Evolutionary conservation across 2,329 filamentous ascomycete genomes (phyloP), one percentile per base, ranked within the genome.

Genomic region (Lecanoromycetidae sp.): DNA sequence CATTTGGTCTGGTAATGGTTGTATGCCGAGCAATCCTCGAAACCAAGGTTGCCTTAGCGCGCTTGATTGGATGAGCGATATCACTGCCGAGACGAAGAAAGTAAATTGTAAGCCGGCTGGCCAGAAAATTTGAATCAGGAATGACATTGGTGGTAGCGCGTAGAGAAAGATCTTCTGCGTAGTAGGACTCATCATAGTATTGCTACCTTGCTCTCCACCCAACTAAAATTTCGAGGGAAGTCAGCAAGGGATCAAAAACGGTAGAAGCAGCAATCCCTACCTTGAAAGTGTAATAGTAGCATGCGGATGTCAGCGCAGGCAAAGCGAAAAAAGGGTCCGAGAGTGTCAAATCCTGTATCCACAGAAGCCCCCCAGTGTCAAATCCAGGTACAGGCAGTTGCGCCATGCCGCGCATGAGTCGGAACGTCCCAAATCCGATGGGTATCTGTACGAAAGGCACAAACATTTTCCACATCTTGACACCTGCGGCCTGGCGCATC

Each of bases 341-440:
- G 19, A 79, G 60, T 0, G 86, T 81, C 52, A 98, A 65, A 62
- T 96, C 84, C 1, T 69, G 66, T 55, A 96, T 76, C 91, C 91
- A 98, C 33, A 80, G 66, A 29, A 80, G 66, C 2, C 84, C 81
- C 26, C 84, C 84, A 1, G 66, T 68, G 56, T 84, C 76, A 54
- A 96, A 63, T 1, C 78, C 81, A 0, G 90, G 90, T 4, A 95
- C 86, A 3, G 90, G 90, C 39, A 96, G 67, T 19, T 71, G 63
- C 1, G 77, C 65, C 83, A 94, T 93, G 55, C 74, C 80, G 44
- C 77, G 74, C 53, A 93, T 63, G 37, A 90, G 70, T 51, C 84
- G 78, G 71, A 90, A 96, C 50, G 83, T 80, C 57, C 87, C 87
- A 62, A 79, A 87, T 51, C 82, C 84, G 54, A 94, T 70, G 4